Base-by-base conservation (phyloP, 129 eudicot species). In the Centaurea solstitialis region DNA sequence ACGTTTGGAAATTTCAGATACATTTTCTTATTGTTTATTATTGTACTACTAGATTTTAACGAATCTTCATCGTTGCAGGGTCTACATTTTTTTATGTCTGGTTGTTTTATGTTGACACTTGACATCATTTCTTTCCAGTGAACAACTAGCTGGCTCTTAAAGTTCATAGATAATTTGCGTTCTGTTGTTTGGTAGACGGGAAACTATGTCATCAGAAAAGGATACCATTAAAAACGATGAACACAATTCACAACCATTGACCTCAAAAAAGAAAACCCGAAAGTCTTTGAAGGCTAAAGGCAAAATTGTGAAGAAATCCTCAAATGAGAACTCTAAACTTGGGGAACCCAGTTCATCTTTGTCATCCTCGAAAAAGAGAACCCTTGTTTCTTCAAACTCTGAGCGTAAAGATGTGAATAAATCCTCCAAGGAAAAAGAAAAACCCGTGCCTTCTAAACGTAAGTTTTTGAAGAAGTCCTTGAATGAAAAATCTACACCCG, bases 281-380 rank as follows among this genome's bases (percentile, higher is more conserved):
- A 73, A 75, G 76, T 26, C 76, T 68, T 33, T 67, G 68, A 79
- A 66, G 74, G 76, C 74, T 41, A 86, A 80, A 68, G 83, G 83
- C 50, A 84, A 53, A 73, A 28, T 75, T 67, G 78, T 41, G 78
- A 88, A 81, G 82, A 87, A 83, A 61, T 71, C 88, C 37, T 30
- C 59, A 4, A 70, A 67, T 41, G 38, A 76, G 22, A 85, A 71
- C 37, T 39, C 26, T 68, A 57, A 75, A 59, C 22, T 70, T 70
- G 74, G 76, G 77, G 81, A 67, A 40, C 37, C 41, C 20, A 77
- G 69, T 24, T 71, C 75, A 66, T 13, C 74, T 3, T 62, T 72
- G 66, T 53, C 73, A 73, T 81, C 83, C 57, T 78, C 83, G 20
- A 69, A 75, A 75, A 81, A 74, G 24, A 64, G 57, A 76, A 75